These are phyloP conservation scores for Dactylellina haptotyla DNA, from an alignment of 2,329 filamentous ascomycete species.

Conservation along the genomic window DNA sequence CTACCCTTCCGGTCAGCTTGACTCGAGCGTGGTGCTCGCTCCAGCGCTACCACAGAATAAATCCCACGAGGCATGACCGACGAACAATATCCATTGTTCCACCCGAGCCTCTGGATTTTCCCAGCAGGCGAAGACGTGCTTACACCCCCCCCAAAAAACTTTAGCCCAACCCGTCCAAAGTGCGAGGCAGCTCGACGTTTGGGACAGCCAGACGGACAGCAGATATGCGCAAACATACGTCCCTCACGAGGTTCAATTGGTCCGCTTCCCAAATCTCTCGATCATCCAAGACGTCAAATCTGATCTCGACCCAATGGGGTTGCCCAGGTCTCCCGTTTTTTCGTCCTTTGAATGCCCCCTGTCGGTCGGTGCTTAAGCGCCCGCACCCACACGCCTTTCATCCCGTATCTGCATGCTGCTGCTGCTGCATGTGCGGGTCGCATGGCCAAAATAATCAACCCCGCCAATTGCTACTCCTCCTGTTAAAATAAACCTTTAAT, in stretches of 20 bases:
- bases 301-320: too few species aligned
- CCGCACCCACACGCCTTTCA: slow-evolving; percentile 4
- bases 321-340: too few species aligned
- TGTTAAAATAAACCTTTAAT: not conserved
- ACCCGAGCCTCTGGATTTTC: not conserved
- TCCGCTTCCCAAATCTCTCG: not conserved
- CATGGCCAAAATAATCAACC: not conserved
- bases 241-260: too few species aligned
- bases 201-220: too few species aligned
- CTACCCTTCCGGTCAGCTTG: too few species aligned
- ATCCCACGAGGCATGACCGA: not conserved
- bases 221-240: too few species aligned
- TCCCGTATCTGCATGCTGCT: too few species aligned
- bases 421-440: slow-evolving; percentile 31
- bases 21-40: not conserved
- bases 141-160: not conserved
- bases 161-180: slow-evolving; percentile 8
- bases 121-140: not conserved
- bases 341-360: too few species aligned
- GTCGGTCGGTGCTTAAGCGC: slow-evolving; percentile 28
- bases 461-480: not conserved
- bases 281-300: too few species aligned
- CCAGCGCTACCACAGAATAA: not conserved
- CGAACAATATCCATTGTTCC: slow-evolving; percentile 10
- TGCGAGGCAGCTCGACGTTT: too few species aligned